Conservation (phyloP, 192 early-diverging fungal species). For the Dispira parvispora region DNA sequence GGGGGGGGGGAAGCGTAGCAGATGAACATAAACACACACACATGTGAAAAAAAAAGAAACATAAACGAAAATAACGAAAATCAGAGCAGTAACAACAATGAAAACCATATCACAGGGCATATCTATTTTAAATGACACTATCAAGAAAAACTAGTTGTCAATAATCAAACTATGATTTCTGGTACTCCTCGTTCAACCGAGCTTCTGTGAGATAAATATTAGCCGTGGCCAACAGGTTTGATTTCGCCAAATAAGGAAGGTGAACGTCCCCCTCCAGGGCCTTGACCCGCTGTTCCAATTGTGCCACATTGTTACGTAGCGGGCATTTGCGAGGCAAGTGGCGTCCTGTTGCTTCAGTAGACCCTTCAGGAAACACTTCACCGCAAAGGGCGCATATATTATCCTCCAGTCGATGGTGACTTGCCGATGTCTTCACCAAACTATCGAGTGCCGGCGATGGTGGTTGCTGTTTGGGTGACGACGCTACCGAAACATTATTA, state of each 20-base stretch:
- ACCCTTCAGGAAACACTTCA: not conserved
- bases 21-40: too few relatives aligned
- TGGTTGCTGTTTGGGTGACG: not conserved
- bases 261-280: not conserved
- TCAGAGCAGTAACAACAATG: too few relatives aligned
- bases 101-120: too few relatives aligned
- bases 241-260: not conserved
- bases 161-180: too few relatives aligned
- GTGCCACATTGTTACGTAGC: not conserved
- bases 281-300: slow-evolving; percentile 3
- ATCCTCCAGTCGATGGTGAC: not conserved
- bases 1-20: too few relatives aligned
- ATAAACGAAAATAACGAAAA: too few relatives aligned
- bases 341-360: not conserved
- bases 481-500: not conserved
- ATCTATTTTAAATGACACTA: too few relatives aligned
- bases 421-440: not conserved
- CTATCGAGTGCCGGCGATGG: not conserved
- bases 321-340: not conserved
- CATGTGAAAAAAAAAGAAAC: too few relatives aligned
- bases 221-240: not conserved
- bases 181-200: not conserved
- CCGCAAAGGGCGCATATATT: not conserved
- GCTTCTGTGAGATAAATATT: not conserved
- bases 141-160: too few relatives aligned